Conservation (phyloP, 495 filamentous ascomycete genomes). For the Penicillium lagena region DNA sequence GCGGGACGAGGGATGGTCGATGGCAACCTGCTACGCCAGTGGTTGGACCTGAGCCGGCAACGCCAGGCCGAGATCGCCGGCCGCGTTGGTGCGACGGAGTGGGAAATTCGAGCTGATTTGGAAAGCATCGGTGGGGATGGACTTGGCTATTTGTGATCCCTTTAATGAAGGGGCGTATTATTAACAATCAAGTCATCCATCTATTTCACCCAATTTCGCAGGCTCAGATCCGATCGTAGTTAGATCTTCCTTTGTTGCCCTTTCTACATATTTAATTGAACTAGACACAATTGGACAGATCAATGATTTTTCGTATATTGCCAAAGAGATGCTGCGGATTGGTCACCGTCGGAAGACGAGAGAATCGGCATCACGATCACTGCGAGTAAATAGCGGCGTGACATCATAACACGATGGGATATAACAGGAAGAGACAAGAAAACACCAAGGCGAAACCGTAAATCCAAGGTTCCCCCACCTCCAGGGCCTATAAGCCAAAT, state of each 20-base stretch:
- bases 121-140: conserved; percentile 57
- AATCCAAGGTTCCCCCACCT: background rate
- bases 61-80: conserved; percentile 63
- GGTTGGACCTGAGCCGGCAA: conserved; percentile 63
- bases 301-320: too few relatives aligned
- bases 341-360: background rate
- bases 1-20: conserved; percentile 56
- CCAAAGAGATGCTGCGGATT: too few relatives aligned
- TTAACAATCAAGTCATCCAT: too few relatives aligned
- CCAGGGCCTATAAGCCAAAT: background rate
- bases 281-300: too few relatives aligned
- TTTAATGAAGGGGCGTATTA: too few relatives aligned
- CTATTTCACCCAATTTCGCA: too few relatives aligned
- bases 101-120: conserved; percentile 53
- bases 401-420: conserved; percentile 27
- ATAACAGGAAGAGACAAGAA: conserved; percentile 22
- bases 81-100: conserved; percentile 52
- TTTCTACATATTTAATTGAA: too few relatives aligned
- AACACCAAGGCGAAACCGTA: conserved; percentile 1
- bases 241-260: too few relatives aligned
- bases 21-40: conserved; percentile 53
- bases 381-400: conserved; percentile 11
- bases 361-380: conserved; percentile 1
- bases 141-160: conserved; percentile 39
- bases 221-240: too few relatives aligned